Percentiles rank a stretch among this genome's conserved stretches.
phyloP scores from a whole-genome alignment of 495 filamentous ascomycete species.

The Astrothelium macrocarpum region DNA sequence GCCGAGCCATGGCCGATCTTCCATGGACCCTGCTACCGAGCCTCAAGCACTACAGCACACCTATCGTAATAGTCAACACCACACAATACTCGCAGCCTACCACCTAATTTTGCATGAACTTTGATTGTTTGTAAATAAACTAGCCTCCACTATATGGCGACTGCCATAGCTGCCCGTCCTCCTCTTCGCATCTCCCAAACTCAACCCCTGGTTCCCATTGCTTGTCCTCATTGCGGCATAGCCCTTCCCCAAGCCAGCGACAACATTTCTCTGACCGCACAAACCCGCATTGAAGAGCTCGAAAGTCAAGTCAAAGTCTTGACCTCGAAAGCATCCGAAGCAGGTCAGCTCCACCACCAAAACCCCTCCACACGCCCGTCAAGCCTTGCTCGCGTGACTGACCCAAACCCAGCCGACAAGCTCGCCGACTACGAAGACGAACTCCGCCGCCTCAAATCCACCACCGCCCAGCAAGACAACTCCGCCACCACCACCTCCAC shows the following conservation, averaged over 20 bases:
- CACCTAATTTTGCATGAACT: too few species aligned
- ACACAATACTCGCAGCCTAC: too few species aligned
- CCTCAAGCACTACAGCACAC: neutral
- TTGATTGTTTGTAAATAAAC: too few species aligned
- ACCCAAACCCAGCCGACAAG: slow-evolving; percentile 5
- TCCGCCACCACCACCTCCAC: neutral
- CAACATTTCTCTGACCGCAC: slow-evolving; percentile 37
- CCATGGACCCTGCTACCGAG: neutral
- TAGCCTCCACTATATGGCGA: neutral
- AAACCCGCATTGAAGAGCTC: slow-evolving; percentile 66
- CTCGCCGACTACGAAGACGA: slow-evolving; percentile 93
- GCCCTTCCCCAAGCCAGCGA: slow-evolving; percentile 28
- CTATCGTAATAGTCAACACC: neutral
- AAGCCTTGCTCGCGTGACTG: neutral
- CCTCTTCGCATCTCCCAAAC: neutral
- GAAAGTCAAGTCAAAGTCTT: slow-evolving; percentile 66
- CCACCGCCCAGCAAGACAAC: slow-evolving; percentile 4
- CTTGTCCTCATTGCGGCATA: slow-evolving; percentile 43
- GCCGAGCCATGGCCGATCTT: neutral
- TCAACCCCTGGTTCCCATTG: neutral
- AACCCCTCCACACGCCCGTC: neutral
- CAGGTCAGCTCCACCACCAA: slow-evolving; percentile 46
- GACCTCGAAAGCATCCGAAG: slow-evolving; percentile 65
- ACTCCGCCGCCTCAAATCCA: slow-evolving; percentile 52
- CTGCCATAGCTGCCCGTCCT: neutral